A percentile compares a stretch with the other conserved stretches of the same genome.
These are phyloP conservation scores for Cutaneotrichosporon dermatis DNA, from an alignment of 1,284 basidiomycete species.

Conservation along the genomic window DNA sequence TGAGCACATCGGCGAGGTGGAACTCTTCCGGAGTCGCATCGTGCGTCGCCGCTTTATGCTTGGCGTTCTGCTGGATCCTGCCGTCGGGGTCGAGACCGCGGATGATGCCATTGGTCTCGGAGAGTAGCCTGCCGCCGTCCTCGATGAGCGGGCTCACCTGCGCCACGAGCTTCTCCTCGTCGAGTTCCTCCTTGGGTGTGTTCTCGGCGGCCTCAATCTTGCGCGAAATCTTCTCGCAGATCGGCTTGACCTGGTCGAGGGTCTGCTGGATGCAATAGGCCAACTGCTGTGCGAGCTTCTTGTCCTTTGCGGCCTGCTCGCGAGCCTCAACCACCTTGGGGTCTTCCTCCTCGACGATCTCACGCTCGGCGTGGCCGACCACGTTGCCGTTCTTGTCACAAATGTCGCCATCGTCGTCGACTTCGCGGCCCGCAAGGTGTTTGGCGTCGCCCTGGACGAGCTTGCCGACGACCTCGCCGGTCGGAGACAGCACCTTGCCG, in stretches of 20 bases:
- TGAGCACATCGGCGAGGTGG: slow-evolving; percentile 49
- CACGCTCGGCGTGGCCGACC: slow-evolving; percentile 5
- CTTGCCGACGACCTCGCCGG: slow-evolving; percentile 1
- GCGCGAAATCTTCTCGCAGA: slow-evolving; percentile 1
- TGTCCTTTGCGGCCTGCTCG: slow-evolving; percentile 3
- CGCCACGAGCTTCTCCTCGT: slow-evolving; percentile 47
- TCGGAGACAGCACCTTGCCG: slow-evolving; percentile 1
- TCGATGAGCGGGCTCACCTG: slow-evolving; percentile 46
- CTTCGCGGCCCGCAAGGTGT: not conserved
- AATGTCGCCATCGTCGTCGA: slow-evolving; percentile 8
- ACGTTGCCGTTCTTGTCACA: slow-evolving; percentile 7
- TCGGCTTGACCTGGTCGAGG: slow-evolving; percentile 6
- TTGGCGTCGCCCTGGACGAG: slow-evolving; percentile 1
- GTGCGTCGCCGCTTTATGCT: slow-evolving; percentile 46
- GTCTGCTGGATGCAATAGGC: slow-evolving; percentile 3
- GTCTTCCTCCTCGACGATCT: slow-evolving; percentile 4
- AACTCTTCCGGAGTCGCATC: slow-evolving; percentile 50
- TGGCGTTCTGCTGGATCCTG: slow-evolving; percentile 44
- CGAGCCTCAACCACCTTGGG: not conserved
- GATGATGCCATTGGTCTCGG: slow-evolving; percentile 47
- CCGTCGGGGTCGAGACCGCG: slow-evolving; percentile 49
- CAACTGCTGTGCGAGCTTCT: slow-evolving; percentile 6
- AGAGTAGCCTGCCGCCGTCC: slow-evolving; percentile 48
- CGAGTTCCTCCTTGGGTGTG: slow-evolving; percentile 40
- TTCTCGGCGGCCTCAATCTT: slow-evolving; percentile 2